A percentile compares a stretch with the other conserved stretches of the same genome.
These are phyloP conservation scores for Mycena albidolilacea DNA, from an alignment of 768 basidiomycete genomes.

Conservation along the genomic window DNA sequence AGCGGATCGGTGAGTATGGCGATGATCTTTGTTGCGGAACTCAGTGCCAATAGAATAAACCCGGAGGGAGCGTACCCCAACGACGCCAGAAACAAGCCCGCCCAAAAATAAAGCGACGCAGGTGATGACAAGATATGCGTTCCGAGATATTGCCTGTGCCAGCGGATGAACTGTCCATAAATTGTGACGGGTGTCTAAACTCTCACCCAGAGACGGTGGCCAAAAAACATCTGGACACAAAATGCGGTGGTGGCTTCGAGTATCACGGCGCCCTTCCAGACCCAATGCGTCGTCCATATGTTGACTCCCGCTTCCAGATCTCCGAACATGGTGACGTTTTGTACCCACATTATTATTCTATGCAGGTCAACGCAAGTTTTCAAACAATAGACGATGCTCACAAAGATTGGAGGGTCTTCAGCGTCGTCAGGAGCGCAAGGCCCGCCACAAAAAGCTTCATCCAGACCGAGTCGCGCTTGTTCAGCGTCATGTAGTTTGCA, in stretches of 20 bases:
- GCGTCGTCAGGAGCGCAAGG: not conserved
- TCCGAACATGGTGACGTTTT: not conserved
- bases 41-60: no score
- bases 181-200: not conserved
- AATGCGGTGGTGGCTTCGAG: not conserved
- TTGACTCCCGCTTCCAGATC: not conserved
- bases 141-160: not conserved
- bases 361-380: not conserved
- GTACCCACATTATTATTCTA: conserved; percentile 4
- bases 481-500: not conserved
- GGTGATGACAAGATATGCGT: not conserved
- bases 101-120: not conserved
- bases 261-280: not conserved
- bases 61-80: not conserved
- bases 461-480: not conserved
- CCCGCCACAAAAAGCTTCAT: not conserved
- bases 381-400: not conserved
- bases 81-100: not conserved
- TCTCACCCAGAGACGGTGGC: not conserved
- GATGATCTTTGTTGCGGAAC: no score
- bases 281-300: not conserved
- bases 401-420: not conserved
- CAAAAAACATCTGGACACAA: conserved; percentile 7
- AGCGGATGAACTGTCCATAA: not conserved
- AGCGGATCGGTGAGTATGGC: no score